Percentiles rank a stretch among this genome's conserved stretches.
Conservation (phyloP, 345 rosid genomes). For the Leavenworthia alabamica region DNA sequence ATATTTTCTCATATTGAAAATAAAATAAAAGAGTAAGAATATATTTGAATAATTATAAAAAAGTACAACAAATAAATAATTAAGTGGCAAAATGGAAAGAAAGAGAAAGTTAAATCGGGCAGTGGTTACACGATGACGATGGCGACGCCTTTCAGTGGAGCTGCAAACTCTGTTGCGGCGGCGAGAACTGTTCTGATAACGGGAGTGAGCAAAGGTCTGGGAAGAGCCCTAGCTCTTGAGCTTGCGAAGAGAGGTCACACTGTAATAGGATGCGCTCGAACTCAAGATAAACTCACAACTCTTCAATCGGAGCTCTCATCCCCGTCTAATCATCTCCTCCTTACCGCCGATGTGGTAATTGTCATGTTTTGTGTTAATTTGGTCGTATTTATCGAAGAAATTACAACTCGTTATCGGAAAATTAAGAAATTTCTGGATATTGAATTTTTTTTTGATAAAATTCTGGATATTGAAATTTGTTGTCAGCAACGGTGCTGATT, state of each 20-base stretch:
- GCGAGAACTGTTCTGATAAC: constrained; percentile 58
- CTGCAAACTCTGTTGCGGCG: constrained; percentile 27
- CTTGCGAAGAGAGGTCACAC: constrained; percentile 81
- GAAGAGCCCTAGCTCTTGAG: constrained; percentile 83
- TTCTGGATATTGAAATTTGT: neutral
- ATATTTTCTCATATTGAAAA: no score
- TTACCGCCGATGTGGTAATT: constrained; percentile 67
- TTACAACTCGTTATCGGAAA: neutral
- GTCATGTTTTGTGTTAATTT: neutral
- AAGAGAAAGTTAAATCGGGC: no score
- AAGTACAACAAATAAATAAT: no score
- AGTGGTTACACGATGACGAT: constrained; percentile 10
- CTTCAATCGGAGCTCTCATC: constrained; percentile 56
- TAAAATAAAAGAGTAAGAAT: no score
- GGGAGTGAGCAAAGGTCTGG: constrained; percentile 86
- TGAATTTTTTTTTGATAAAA: neutral
- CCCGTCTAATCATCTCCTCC: constrained; percentile 58
- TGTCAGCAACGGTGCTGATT: neutral
- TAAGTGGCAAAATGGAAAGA: no score
- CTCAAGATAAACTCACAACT: constrained; percentile 57
- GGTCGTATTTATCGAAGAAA: neutral
- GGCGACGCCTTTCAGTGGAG: constrained; percentile 36
- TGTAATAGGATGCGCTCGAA: constrained; percentile 83
- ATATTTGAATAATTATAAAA: no score
- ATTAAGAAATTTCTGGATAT: neutral